These are phyloP conservation scores for Recurvomyces mirabilis DNA, from an alignment of 495 filamentous ascomycete genomes.

Conservation along the genomic window DNA sequence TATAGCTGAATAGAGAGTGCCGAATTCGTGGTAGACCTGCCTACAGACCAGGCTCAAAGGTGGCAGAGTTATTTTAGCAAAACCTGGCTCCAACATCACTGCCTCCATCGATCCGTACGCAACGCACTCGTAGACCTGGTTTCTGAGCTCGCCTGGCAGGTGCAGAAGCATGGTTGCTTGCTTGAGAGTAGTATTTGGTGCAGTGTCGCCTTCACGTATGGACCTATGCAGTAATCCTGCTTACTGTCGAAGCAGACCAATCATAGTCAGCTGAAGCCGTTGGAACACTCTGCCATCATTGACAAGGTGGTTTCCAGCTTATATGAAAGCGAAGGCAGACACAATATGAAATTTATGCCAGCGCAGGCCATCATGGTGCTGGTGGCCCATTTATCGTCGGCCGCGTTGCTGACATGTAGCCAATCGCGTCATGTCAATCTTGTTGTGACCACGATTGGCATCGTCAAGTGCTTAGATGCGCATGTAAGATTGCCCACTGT, in stretches of 20 bases:
- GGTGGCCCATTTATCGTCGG: too few relatives aligned
- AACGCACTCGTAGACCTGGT: slow-evolving; percentile 22
- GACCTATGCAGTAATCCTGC: not conserved
- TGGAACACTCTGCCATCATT: not conserved
- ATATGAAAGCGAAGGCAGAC: too few relatives aligned
- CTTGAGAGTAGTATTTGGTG: not conserved
- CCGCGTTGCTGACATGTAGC: too few relatives aligned
- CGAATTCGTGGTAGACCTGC: not conserved
- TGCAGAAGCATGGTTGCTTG: not conserved
- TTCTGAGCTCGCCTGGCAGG: slow-evolving; percentile 26
- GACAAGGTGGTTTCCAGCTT: too few relatives aligned
- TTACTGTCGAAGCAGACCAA: not conserved
- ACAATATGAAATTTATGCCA: too few relatives aligned
- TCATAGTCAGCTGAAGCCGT: not conserved
- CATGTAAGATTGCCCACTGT: too few relatives aligned
- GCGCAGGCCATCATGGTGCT: too few relatives aligned
- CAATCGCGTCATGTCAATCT: too few relatives aligned
- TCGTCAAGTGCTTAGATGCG: too few relatives aligned
- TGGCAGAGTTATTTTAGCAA: not conserved
- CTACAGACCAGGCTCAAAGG: not conserved
- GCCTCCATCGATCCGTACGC: not conserved
- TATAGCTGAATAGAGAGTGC: not conserved
- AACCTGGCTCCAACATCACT: not conserved
- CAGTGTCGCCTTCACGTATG: not conserved
- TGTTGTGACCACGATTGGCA: too few relatives aligned